Base-by-base conservation (phyloP, 192 early-diverging fungal genomes). In the Geosiphon pyriformis region DNA sequence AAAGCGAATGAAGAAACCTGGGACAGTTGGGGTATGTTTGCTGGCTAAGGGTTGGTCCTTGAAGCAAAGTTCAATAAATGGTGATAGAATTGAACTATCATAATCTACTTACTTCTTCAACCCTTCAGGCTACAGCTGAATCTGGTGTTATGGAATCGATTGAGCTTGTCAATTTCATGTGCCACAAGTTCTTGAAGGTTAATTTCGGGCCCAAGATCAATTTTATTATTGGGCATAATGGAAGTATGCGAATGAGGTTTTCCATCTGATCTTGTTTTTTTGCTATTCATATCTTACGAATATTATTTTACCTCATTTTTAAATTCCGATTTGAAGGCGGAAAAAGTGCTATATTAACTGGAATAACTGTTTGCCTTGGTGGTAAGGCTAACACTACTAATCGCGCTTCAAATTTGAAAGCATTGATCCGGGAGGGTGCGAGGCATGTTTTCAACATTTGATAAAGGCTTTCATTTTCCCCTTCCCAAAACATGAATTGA, bases 171-270 rank as follows among this genome's bases (percentile, higher is more conserved):
- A 91, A 99, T 69, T 97, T 98, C 75, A 95, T 99, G 93, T 98
- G 95, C 72, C 96, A 99, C 77, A 83, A 87, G 32, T 84, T 81
- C 47, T 81, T 94, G 6, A 80, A 81, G 20, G 86, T 97, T 2
- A 68, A 82, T 42, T 87, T 99, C 62, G 85, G 87, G 26, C 85
- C 91, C 4, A 88, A 92, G 54, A 86, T 99, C 57, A 98, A 99
- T 76, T 99, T 99, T 76, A 87, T 99, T 33, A 91, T 93, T 57
- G 96, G 96, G 11, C 93, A 96, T 65, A 98, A 97, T 71, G 96
- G 95, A 59, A 92, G 88, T 86, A 77, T 31, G 84, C 72, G 0
- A 37, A 25, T 58, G 29, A 3, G 22, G 17, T 11, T 26, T 47
- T 69, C 10, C 23, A 3, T 25, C 11, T 26, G 7, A 18, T 52